Base-by-base conservation (phyloP, 306 rosid species). In the Quercus suber region DNA sequence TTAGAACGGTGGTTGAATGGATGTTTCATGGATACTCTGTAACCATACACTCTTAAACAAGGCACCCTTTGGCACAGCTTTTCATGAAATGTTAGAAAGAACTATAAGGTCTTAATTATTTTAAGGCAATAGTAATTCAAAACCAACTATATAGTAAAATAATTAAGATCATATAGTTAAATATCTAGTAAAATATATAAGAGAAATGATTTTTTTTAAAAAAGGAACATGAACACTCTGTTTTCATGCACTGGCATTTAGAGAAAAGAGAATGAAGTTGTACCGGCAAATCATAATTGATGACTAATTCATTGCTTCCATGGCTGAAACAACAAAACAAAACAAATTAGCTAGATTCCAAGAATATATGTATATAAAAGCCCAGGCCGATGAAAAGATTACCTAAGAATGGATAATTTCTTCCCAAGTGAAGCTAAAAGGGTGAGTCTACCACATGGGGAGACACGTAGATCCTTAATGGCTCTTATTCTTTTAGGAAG, bases 391-490 rank as follows among this genome's bases (percentile, higher is more conserved):
- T 6, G 25, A 60, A 5, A 59, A 20, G 78, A 55, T 3, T 41
- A 75, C 78, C 78, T 75, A 59, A 75, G 78, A 75, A 75, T 4
- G 25, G 78, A 75, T 45, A 59, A 25, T 58, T 75, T 75, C 71
- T 75, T 75, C n/a, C 78, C 78, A 41, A 75, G 18, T 61, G 78
- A 75, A 75, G 78, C 78, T 60, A 75, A 60, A 75, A 75, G 78
- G 58, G 71, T 60, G 78, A 75, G 37, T 21, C 55, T 74, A 59
- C 78, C 71, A 75, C 78, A 75, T 25, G 71, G 78, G 23, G 78
- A 75, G 31, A 75, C 6, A 2, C 25, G 43, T 75, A 75, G 41
- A 61, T 75, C 78, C 78, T 75, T 75, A 37, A 75, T 61, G 57
- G 78, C 71, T 28, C 60, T 75, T 59, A 55, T 60, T 21, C 57